Conservation (phyloP, 2,329 filamentous ascomycete genomes). For the Sarocladium oryzae region DNA sequence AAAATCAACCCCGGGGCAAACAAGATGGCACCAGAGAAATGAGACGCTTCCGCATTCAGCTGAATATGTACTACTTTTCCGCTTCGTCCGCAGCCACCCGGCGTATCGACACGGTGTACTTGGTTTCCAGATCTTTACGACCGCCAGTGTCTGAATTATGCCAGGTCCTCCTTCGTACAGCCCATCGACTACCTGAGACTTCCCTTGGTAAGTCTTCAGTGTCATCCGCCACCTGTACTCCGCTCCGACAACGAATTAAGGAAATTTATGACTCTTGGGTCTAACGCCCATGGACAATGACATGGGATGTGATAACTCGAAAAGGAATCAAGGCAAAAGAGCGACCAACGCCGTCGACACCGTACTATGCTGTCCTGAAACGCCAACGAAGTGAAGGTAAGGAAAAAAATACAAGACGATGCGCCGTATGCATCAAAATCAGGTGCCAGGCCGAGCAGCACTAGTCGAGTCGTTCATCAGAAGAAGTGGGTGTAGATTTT, state of each 20-base stretch:
- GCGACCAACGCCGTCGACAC: conserved; percentile 40
- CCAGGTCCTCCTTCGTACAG: not conserved
- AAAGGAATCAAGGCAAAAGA: conserved; percentile 31
- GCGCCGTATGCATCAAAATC: not conserved
- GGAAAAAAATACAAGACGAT: conserved; percentile 46
- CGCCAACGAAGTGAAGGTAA: conserved; percentile 41
- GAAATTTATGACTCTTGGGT: conserved; percentile 30
- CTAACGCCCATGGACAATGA: conserved; percentile 29
- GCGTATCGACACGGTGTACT: not conserved
- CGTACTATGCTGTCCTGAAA: conserved; percentile 53
- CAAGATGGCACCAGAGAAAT: conserved; percentile 5
- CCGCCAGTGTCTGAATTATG: not conserved
- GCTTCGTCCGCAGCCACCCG: not conserved
- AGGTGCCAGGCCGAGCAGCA: conserved; percentile 13
- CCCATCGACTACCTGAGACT: not conserved
- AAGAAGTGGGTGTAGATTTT: conserved; percentile 99
- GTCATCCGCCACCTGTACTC: not conserved
- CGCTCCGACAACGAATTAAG: conserved; percentile 20
- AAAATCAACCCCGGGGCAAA: too few species aligned
- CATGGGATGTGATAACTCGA: conserved; percentile 19
- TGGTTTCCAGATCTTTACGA: conserved; percentile 3
- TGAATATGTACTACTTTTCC: conserved; percentile 5
- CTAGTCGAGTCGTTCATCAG: conserved; percentile 46
- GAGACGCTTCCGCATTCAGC: conserved; percentile 5
- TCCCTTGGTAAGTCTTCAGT: not conserved